Base-by-base conservation (phyloP, 192 early-diverging fungal species). In the Coemansia sp. region DNA sequence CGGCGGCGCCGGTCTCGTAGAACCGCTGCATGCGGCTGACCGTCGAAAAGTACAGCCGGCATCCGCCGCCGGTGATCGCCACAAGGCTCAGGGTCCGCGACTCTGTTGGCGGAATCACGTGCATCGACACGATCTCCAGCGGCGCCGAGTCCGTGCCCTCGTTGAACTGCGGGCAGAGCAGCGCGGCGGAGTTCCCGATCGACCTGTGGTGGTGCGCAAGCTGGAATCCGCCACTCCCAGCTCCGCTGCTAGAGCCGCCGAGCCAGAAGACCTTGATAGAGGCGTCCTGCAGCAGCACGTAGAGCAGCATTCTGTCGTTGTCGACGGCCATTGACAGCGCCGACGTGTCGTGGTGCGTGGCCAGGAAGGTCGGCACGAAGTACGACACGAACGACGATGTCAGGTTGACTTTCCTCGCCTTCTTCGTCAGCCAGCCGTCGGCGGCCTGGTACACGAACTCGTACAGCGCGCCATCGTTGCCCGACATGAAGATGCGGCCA, bases 401-500 rank as follows among this genome's bases (percentile, higher is more conserved):
- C 47, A 92, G 86, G 69, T 95, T 91, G 50, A 88, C 77, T 72
- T 93, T 93, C 16, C 85, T 83, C 61, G 93, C 91, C 59, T 88
- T 89, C 37, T 87, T 79, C 11, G 84, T 89, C 71, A 96, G 93
- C 93, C 93, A 96, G 7, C 92, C 90, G 57, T 97, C 96, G 52
- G 88, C 87, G 10, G 90, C 77, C 76, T 93, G 90, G 72, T 98
- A 98, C 38, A 82, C 82, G 42, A 98, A 82, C 80, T 98, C 96
- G 82, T 92, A 95, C 12, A 98, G 69, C 63, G 89, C 86, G 32
- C 93, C 93, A 72, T 96, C 90, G 64, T 88, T 88, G 52, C 96
- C 95, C 26, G 88, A 78, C 92, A 96, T 92, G 63, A 97, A 96
- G 40, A 98, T 90, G 6, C 97, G 85, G 19, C 97, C 97, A 44